Evolutionary conservation across 225 moss, liverwort and hornwort species (phyloP).

Genomic region (Polytrichum commune): DNA sequence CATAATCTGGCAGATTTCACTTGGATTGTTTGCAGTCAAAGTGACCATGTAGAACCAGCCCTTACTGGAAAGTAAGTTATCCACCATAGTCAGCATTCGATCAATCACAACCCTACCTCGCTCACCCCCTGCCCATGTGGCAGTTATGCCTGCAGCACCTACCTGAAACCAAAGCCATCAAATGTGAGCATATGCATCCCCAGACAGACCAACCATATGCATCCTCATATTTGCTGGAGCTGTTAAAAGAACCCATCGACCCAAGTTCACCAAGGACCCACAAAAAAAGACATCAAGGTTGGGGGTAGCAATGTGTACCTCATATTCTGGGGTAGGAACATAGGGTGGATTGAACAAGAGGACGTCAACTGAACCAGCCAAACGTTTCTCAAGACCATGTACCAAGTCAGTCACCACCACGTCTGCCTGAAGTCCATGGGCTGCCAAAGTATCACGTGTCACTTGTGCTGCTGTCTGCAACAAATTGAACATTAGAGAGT

Average conservation of each 20-base stretch:
- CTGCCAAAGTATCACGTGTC: conserved; percentile 75
- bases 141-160: conserved; percentile 74
- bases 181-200: too few species aligned
- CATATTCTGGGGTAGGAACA: conserved; percentile 89
- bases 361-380: conserved; percentile 86
- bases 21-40: conserved; percentile 92
- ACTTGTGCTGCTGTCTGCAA: conserved; percentile 72
- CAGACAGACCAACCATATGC: too few species aligned
- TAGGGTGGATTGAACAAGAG: conserved; percentile 97
- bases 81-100: conserved; percentile 79
- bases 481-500: conserved; percentile 9
- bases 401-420: conserved; percentile 92
- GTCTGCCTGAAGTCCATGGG: conserved; percentile 90
- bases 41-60: conserved; percentile 97
- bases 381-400: conserved; percentile 83
- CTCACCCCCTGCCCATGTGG: conserved; percentile 94
- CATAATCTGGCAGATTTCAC: conserved; percentile 94
- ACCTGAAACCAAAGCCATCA: conserved; percentile 41
- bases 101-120: conserved; percentile 87
- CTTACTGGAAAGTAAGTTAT: conserved; percentile 74
- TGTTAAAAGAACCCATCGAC: too few species aligned
- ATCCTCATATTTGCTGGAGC: too few species aligned
- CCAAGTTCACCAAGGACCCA: too few species aligned
- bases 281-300: too few species aligned
- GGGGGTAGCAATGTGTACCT: conserved; percentile 25